Conservation (phyloP, 768 basidiomycete genomes). For the Tubosaeta sp. region DNA sequence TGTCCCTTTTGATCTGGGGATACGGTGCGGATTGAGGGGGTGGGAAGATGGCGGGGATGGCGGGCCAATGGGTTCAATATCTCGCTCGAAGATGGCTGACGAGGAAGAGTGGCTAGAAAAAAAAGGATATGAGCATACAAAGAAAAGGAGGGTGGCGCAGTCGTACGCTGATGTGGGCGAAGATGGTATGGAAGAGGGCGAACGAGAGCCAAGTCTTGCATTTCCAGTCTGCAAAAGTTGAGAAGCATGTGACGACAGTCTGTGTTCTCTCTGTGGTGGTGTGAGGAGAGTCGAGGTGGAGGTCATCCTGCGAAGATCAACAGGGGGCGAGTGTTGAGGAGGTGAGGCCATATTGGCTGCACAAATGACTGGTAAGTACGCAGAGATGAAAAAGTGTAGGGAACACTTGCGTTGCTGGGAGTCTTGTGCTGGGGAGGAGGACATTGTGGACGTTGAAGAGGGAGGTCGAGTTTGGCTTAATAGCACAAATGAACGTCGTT, state of each 20-base stretch:
- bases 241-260: slow-evolving; percentile 41
- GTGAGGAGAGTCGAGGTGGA: slow-evolving; percentile 43
- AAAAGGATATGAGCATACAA: slow-evolving; percentile 6
- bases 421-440: slow-evolving; percentile 14
- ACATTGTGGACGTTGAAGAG: slow-evolving; percentile 12
- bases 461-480: slow-evolving; percentile 17
- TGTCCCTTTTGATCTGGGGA: slow-evolving; percentile 64
- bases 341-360: slow-evolving; percentile 17
- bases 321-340: slow-evolving; percentile 30
- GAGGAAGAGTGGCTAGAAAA: slow-evolving; percentile 59
- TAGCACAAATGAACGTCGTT: slow-evolving; percentile 11
- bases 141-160: slow-evolving; percentile 5
- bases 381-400: neutral
- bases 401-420: slow-evolving; percentile 14
- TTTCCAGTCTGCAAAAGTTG: slow-evolving; percentile 44
- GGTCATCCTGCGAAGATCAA: slow-evolving; percentile 55
- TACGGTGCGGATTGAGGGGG: slow-evolving; percentile 63
- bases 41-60: slow-evolving; percentile 37
- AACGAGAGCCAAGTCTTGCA: slow-evolving; percentile 53
- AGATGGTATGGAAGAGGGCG: slow-evolving; percentile 72
- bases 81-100: slow-evolving; percentile 88
- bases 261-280: slow-evolving; percentile 35
- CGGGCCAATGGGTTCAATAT: slow-evolving; percentile 62
- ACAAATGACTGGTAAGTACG: neutral
- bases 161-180: slow-evolving; percentile 76